Percentiles rank a stretch among this genome's conserved stretches.
These are phyloP conservation scores for Xylariaceae sp. DNA, from an alignment of 2,329 filamentous ascomycete genomes.

Conservation along the genomic window DNA sequence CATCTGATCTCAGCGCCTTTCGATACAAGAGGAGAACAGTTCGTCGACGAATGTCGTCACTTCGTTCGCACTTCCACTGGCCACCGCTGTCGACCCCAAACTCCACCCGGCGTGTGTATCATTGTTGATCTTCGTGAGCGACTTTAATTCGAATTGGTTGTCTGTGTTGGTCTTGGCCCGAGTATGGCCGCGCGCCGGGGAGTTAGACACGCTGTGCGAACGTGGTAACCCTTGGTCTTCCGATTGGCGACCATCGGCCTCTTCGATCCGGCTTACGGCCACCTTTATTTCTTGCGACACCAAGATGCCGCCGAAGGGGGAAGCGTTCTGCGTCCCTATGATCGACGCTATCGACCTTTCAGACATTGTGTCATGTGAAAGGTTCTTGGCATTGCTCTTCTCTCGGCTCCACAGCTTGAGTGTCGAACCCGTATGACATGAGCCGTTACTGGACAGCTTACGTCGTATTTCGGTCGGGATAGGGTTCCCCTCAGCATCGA, in stretches of 20 bases:
- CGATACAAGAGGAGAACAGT: conserved; percentile 37
- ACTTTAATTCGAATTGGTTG: neutral
- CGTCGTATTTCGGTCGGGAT: conserved; percentile 36
- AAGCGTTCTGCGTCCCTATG: conserved; percentile 23
- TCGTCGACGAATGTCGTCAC: conserved; percentile 41
- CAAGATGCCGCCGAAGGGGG: conserved; percentile 62
- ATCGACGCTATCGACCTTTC: conserved; percentile 16
- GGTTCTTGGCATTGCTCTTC: conserved; percentile 5
- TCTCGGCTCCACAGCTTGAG: conserved; percentile 41
- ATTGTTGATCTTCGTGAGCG: conserved; percentile 28
- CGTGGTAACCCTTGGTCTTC: neutral
- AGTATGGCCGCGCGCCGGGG: neutral
- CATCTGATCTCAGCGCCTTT: conserved; percentile 30
- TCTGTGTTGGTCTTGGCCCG: neutral
- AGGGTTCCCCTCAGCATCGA: conserved; percentile 41
- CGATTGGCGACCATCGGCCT: conserved; percentile 27
- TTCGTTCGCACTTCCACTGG: conserved; percentile 44
- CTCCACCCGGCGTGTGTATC: conserved; percentile 19
- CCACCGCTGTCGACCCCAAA: conserved; percentile 40
- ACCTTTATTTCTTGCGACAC: conserved; percentile 67
- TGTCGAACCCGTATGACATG: conserved; percentile 41
- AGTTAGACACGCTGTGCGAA: neutral
- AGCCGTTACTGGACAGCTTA: conserved; percentile 34
- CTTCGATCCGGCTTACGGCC: conserved; percentile 47
- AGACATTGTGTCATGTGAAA: conserved; percentile 20